A percentile compares a stretch with the other conserved stretches of the same genome.
Evolutionary conservation across 352 stramenopile species (phyloP).

Genomic region (Phytophthora sansomeana): DNA sequence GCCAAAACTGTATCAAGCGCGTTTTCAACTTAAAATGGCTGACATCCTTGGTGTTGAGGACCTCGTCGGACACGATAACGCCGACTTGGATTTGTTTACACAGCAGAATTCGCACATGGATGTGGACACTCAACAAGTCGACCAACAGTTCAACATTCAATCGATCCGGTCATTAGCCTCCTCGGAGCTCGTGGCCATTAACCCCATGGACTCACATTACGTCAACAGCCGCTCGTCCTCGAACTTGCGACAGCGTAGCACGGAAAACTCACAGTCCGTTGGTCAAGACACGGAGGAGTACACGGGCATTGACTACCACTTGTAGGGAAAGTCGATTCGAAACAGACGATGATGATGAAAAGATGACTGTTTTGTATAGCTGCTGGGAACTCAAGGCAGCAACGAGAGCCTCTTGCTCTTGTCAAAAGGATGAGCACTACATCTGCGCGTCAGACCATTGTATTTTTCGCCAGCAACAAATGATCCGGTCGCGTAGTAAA

Average conservation of each 20-base stretch:
- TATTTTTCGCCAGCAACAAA: background rate
- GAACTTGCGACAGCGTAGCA: constrained; percentile 63
- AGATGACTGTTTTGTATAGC: constrained; percentile 18
- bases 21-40: constrained; percentile 89
- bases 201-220: constrained; percentile 73
- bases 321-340: constrained; percentile 48
- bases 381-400: background rate
- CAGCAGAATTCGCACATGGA: constrained; percentile 92
- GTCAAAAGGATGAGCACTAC: background rate
- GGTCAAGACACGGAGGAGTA: constrained; percentile 86
- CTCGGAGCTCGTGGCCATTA: constrained; percentile 68
- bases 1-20: constrained; percentile 84
- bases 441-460: background rate
- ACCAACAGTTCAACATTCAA: constrained; percentile 67
- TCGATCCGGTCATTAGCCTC: constrained; percentile 74
- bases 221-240: constrained; percentile 57
- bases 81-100: constrained; percentile 71
- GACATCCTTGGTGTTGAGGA: constrained; percentile 88
- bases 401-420: too few species aligned
- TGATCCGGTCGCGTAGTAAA: background rate
- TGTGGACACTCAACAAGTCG: constrained; percentile 70
- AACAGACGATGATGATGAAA: constrained; percentile 8
- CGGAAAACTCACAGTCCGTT: constrained; percentile 72
- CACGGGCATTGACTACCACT: constrained; percentile 87
- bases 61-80: constrained; percentile 52